Evolutionary conservation across 1,284 basidiomycete genomes (phyloP).

Genomic region (Vanrija pseudolonga): DNA sequence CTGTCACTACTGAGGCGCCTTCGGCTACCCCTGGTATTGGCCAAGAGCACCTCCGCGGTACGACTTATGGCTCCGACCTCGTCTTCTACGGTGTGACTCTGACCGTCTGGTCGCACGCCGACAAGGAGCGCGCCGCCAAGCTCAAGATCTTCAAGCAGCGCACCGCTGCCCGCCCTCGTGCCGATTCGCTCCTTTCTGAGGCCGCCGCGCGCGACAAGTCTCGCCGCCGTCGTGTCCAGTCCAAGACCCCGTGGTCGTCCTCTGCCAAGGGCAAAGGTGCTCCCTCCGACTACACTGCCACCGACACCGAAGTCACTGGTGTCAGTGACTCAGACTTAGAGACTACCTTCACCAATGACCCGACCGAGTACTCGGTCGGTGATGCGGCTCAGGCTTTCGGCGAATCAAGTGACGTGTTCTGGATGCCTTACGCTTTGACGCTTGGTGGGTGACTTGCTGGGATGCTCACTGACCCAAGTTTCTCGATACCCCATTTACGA

Average conservation of each 20-base stretch:
- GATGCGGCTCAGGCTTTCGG: slow-evolving; percentile 25
- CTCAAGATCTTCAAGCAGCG: slow-evolving; percentile 34
- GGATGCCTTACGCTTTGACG: slow-evolving; percentile 85
- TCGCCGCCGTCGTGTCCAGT: slow-evolving; percentile 2
- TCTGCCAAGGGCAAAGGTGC: slow-evolving; percentile 2
- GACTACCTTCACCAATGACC: slow-evolving; percentile 15
- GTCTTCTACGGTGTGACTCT: slow-evolving; percentile 86
- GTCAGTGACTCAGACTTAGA: slow-evolving; percentile 60
- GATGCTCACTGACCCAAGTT: slow-evolving; percentile 53
- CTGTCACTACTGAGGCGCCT: slow-evolving; percentile 53
- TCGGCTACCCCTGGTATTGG: slow-evolving; percentile 22
- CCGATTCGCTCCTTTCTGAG: slow-evolving; percentile 14
- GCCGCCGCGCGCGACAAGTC: slow-evolving; percentile 1
- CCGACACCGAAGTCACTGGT: slow-evolving; percentile 58
- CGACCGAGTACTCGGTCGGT: slow-evolving; percentile 10
- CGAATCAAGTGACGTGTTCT: slow-evolving; percentile 74
- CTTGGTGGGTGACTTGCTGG: slow-evolving; percentile 23
- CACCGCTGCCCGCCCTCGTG: slow-evolving; percentile 21
- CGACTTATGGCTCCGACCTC: slow-evolving; percentile 47
- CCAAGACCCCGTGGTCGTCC: slow-evolving; percentile 7
- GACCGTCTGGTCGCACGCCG: slow-evolving; percentile 90
- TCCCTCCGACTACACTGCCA: slow-evolving; percentile 52
- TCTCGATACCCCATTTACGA: slow-evolving; percentile 90
- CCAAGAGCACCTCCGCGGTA: slow-evolving; percentile 64
- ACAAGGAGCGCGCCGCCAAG: slow-evolving; percentile 65